Evolutionary conservation across 1,139 yeast genomes (phyloP), one percentile per base, ranked within the genome.

Genomic region (Nakaseomyces glabratus): DNA sequence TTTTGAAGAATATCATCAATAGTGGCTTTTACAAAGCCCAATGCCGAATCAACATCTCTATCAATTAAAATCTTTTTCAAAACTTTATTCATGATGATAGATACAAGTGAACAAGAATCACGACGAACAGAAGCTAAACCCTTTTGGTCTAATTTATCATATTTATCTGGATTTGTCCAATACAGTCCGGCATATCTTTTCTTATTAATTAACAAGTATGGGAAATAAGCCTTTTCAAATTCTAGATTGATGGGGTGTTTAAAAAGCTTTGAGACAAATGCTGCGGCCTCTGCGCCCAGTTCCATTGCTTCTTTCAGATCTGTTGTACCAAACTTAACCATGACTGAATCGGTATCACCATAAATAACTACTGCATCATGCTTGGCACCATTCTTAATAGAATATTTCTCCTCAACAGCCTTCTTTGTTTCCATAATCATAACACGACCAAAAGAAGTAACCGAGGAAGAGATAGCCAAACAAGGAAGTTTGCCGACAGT

Each of bases 341-440:
- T 93, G 12, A 93, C 99, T 6, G 98, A 93, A 71, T 93, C 99
- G 0, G 99, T 93, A 62, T 93, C 99, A 65, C 99, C 99, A 57
- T 93, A 93, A 29, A 93, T 81, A 42, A 93, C 98, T 46, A 80
- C 73, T 0, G 97, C 81, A 61, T 93, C 94, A 54, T 71, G 77
- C 13, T 73, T 69, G 50, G 68, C 81, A 1, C 97, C 97, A 58
- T 90, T 86, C 37, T 74, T 75, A 20, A 76, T 78, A 10, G 78
- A 71, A 52, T 86, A 93, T 37, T 73, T 69, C 20, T 75, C 74
- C 57, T 86, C 93, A 3, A 93, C 98, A 43, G 81, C 88, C 35
- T 69, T 68, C 51, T 88, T 90, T 0, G 98, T 90, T 48, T 73
- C 68, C 61, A 90, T 95, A 63, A 93, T 93, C 99, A 93, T 93